A percentile compares a stretch with the other conserved stretches of the same genome.
phyloP scores from a whole-genome alignment of 495 filamentous ascomycete species.

The Cercophora scortea region DNA sequence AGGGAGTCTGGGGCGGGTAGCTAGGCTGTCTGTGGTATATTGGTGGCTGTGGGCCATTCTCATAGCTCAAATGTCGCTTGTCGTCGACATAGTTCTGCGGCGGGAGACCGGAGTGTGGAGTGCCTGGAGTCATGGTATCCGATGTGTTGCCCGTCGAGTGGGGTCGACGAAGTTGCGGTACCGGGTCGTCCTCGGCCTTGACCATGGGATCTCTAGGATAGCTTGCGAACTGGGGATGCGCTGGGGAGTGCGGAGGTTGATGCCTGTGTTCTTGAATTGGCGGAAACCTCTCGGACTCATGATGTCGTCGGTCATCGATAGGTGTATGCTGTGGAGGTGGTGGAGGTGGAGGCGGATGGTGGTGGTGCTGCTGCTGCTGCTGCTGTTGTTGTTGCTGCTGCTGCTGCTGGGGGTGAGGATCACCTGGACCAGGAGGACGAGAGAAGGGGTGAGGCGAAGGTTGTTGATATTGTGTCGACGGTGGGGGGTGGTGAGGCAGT shows the following conservation, averaged over 20 bases:
- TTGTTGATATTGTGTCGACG: slow-evolving; percentile 32
- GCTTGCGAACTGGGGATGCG: slow-evolving; percentile 32
- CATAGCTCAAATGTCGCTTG: slow-evolving; percentile 40
- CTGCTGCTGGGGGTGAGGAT: slow-evolving; percentile 16
- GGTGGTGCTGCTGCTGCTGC: slow-evolving; percentile 8
- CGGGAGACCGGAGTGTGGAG: slow-evolving; percentile 23
- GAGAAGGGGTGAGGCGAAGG: slow-evolving; percentile 28
- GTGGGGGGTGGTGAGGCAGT: slow-evolving; percentile 33
- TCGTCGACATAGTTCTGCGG: slow-evolving; percentile 31
- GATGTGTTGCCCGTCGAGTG: slow-evolving; percentile 34
- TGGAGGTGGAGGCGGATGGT: slow-evolving; percentile 3
- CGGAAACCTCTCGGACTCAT: slow-evolving; percentile 41
- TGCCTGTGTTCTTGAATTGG: slow-evolving; percentile 41
- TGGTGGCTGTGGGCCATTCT: slow-evolving; percentile 30
- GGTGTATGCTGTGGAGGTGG: slow-evolving; percentile 10
- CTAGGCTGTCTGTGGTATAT: slow-evolving; percentile 35
- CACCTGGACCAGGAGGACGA: slow-evolving; percentile 28
- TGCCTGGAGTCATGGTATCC: slow-evolving; percentile 28
- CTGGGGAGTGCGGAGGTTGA: slow-evolving; percentile 40
- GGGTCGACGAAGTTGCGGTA: slow-evolving; percentile 36
- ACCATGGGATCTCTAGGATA: slow-evolving; percentile 38
- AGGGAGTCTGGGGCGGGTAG: slow-evolving; percentile 38
- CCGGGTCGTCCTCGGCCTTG: slow-evolving; percentile 42
- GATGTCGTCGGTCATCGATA: slow-evolving; percentile 40
- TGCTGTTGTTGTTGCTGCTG: slow-evolving; percentile 5